Evolutionary conservation across 2,329 filamentous ascomycete genomes (phyloP).

Genomic region (Westerdykella sp.): DNA sequence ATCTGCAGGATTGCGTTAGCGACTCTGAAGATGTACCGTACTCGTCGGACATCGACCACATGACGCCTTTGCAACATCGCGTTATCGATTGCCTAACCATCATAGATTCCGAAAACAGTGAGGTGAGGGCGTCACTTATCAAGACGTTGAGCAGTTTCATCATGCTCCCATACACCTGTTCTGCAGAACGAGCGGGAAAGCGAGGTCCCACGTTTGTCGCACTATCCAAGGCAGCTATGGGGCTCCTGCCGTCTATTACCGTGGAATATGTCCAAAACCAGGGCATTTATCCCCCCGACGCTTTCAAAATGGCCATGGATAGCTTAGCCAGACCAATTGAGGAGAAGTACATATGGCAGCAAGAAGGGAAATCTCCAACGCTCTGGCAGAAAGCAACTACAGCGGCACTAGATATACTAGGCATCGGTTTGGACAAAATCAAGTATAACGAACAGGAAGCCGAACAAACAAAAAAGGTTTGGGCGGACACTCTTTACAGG

Average conservation of each 20-base stretch:
- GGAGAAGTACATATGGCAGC: slow-evolving; percentile 74
- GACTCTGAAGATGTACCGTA: slow-evolving; percentile 63
- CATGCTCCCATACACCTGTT: slow-evolving; percentile 57
- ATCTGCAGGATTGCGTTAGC: slow-evolving; percentile 66
- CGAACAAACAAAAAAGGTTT: slow-evolving; percentile 50
- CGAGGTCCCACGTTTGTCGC: slow-evolving; percentile 76
- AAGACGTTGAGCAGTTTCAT: slow-evolving; percentile 64
- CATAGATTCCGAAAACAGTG: slow-evolving; percentile 59
- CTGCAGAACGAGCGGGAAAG: slow-evolving; percentile 13
- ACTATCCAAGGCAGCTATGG: slow-evolving; percentile 76
- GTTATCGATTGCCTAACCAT: slow-evolving; percentile 63
- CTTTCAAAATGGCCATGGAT: slow-evolving; percentile 58
- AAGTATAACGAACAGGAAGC: slow-evolving; percentile 21
- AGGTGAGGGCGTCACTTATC: slow-evolving; percentile 63
- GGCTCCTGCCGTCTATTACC: slow-evolving; percentile 57
- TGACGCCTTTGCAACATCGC: slow-evolving; percentile 65
- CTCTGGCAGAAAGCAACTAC: slow-evolving; percentile 78
- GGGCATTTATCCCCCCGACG: slow-evolving; percentile 65
- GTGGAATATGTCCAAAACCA: slow-evolving; percentile 53
- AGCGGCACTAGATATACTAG: slow-evolving; percentile 61
- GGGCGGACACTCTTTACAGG: slow-evolving; percentile 46
- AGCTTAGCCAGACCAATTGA: slow-evolving; percentile 64
- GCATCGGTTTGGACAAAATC: slow-evolving; percentile 49
- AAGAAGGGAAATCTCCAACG: slow-evolving; percentile 61
- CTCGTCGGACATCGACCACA: slow-evolving; percentile 64